Percentiles rank a stretch among this genome's conserved stretches.
phyloP scores from a whole-genome alignment of 306 rosid species.

The Sphenostylis stenocarpa region DNA sequence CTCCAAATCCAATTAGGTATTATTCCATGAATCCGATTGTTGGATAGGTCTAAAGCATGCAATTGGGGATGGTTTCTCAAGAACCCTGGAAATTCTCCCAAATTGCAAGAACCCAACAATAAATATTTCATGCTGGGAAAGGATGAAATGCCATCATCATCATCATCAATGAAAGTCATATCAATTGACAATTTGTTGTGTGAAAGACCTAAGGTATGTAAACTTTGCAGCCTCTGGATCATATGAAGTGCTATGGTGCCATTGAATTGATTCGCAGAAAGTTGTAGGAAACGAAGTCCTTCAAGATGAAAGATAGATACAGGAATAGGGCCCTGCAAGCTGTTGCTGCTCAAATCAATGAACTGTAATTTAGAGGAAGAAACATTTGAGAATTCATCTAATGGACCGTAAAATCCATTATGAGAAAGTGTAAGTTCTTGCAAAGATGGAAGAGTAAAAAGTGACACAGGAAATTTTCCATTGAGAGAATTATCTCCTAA shows the following conservation, averaged over 20 bases:
- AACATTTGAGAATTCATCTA: slow-evolving; percentile 35
- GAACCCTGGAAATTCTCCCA: slow-evolving; percentile 39
- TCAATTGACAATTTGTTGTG: slow-evolving; percentile 38
- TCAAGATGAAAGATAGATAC: slow-evolving; percentile 29
- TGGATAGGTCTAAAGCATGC: slow-evolving; percentile 32
- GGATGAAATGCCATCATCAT: background rate
- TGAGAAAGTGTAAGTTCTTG: slow-evolving; percentile 31
- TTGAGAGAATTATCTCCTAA: background rate
- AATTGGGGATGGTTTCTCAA: slow-evolving; percentile 38
- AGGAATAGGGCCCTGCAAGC: slow-evolving; percentile 19
- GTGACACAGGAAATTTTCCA: background rate
- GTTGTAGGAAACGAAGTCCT: slow-evolving; percentile 36
- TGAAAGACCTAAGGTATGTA: slow-evolving; percentile 47
- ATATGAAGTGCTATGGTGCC: slow-evolving; percentile 27
- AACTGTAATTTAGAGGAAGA: slow-evolving; percentile 40
- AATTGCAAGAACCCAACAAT: slow-evolving; percentile 40
- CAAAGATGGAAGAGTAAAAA: slow-evolving; percentile 23
- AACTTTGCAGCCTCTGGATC: slow-evolving; percentile 22
- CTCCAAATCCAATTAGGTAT: slow-evolving; percentile 68
- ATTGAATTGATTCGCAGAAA: slow-evolving; percentile 52
- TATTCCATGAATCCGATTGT: slow-evolving; percentile 43
- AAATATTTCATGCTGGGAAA: slow-evolving; percentile 22
- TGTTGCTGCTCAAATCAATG: background rate
- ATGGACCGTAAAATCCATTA: background rate
- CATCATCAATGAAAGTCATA: background rate